Evolutionary conservation across 768 basidiomycete genomes (phyloP).

Genomic region (Lactarius vividus): DNA sequence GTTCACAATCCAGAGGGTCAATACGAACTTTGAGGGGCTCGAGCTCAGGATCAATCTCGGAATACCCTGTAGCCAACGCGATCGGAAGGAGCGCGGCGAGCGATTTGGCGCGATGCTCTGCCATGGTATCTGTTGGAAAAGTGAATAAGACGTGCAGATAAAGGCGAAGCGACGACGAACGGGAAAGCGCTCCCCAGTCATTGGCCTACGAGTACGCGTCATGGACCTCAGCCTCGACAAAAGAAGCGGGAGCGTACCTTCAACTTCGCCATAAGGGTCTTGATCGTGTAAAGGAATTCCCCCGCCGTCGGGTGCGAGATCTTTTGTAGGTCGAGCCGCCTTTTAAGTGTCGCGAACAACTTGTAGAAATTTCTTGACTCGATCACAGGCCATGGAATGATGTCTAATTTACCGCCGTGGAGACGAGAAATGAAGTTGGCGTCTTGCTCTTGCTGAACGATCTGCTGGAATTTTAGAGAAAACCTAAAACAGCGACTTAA

Average conservation of each 20-base stretch:
- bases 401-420: slow-evolving; percentile 52
- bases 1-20: too few species aligned
- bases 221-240: too few species aligned
- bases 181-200: slow-evolving; percentile 65
- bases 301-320: slow-evolving; percentile 50
- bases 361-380: slow-evolving; percentile 59
- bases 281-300: slow-evolving; percentile 42
- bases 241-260: background rate
- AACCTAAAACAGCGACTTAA: slow-evolving; percentile 39
- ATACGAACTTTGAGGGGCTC: slow-evolving; percentile 51
- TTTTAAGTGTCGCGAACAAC: slow-evolving; percentile 48
- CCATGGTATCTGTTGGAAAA: slow-evolving; percentile 43
- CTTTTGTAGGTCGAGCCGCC: slow-evolving; percentile 46
- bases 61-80: slow-evolving; percentile 48
- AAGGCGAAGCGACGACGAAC: slow-evolving; percentile 37
- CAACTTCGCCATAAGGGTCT: slow-evolving; percentile 21
- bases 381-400: slow-evolving; percentile 68
- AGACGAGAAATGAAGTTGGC: slow-evolving; percentile 63
- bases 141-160: background rate
- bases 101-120: slow-evolving; percentile 42
- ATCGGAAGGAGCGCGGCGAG: slow-evolving; percentile 42
- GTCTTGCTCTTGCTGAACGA: slow-evolving; percentile 59
- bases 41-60: slow-evolving; percentile 43
- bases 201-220: slow-evolving; percentile 42
- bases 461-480: slow-evolving; percentile 54